These are phyloP conservation scores for Tetradesmus lagerheimii DNA, from an alignment of 139 green algal species.

Conservation along the genomic window DNA sequence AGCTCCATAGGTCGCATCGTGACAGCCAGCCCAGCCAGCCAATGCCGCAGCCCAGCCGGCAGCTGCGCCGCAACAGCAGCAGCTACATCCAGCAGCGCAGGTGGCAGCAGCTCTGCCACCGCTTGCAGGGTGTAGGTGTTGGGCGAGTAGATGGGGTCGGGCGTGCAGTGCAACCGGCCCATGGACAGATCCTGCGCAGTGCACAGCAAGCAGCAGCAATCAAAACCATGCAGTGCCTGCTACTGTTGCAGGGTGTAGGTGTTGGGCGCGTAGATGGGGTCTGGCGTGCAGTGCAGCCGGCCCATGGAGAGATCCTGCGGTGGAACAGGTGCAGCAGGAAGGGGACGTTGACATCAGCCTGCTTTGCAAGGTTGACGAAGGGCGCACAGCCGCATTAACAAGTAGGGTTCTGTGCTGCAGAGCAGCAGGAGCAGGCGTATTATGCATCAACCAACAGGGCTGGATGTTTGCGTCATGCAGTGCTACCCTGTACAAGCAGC, in stretches of 20 bases:
- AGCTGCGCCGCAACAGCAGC: conserved; percentile 34
- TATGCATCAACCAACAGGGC: too few species aligned
- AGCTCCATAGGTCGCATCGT: conserved; percentile 65
- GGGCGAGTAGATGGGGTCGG: conserved; percentile 69
- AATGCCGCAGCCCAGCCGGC: not conserved
- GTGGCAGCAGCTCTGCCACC: conserved; percentile 49
- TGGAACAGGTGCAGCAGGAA: not conserved
- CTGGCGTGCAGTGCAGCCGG: conserved; percentile 57
- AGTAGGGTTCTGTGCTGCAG: too few species aligned
- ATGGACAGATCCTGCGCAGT: conserved; percentile 62
- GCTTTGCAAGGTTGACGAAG: too few species aligned
- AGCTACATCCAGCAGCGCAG: conserved; percentile 17
- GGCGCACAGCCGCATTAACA: too few species aligned
- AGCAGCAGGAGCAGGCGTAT: too few species aligned
- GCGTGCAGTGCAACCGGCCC: conserved; percentile 58
- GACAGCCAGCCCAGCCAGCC: conserved; percentile 40
- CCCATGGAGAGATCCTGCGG: conserved; percentile 65
- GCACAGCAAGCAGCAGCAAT: not conserved
- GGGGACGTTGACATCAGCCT: too few species aligned
- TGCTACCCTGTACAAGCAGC: too few species aligned
- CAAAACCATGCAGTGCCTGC: too few species aligned
- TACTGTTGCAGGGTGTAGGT: conserved; percentile 62
- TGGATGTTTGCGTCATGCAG: too few species aligned
- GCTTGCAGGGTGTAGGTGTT: conserved; percentile 64
- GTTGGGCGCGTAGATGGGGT: conserved; percentile 69